These are phyloP conservation scores for Stephanodiscus minutulus DNA, from an alignment of 108 stramenopile genomes.

Conservation along the genomic window DNA sequence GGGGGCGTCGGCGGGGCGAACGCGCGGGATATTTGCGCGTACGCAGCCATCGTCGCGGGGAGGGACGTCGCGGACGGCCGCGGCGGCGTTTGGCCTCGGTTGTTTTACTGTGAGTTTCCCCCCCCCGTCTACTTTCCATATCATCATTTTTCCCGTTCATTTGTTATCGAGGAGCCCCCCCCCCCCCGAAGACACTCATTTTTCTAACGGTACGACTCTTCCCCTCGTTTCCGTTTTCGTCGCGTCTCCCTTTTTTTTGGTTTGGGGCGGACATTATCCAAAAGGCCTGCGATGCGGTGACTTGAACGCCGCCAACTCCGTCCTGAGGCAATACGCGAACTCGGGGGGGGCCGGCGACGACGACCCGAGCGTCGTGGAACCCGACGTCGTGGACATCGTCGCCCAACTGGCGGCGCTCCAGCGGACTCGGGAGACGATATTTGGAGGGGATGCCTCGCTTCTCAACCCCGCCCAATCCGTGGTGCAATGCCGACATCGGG, in stretches of 20 bases:
- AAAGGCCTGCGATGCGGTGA: constrained; percentile 17
- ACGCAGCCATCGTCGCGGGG: constrained; percentile 33
- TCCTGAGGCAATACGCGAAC: constrained; percentile 13
- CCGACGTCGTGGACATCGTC: constrained; percentile 26
- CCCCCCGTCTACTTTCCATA: no score
- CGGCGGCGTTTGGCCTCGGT: constrained; percentile 35
- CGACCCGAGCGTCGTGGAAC: constrained; percentile 23
- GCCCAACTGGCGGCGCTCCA: constrained; percentile 27
- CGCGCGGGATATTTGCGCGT: constrained; percentile 29
- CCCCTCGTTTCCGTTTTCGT: background rate
- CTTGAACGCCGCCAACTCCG: constrained; percentile 9
- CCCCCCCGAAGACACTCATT: background rate
- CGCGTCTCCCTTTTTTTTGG: background rate
- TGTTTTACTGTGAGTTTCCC: constrained; percentile 38
- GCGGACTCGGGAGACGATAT: constrained; percentile 28
- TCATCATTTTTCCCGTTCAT: constrained; percentile 12
- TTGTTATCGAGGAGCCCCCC: background rate
- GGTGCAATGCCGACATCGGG: constrained; percentile 27
- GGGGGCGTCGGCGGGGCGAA: background rate
- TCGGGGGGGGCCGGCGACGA: background rate
- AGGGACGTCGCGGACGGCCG: constrained; percentile 21
- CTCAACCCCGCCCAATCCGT: constrained; percentile 29
- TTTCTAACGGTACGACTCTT: background rate
- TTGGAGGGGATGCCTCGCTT: constrained; percentile 16
- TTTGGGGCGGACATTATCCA: background rate